Evolutionary conservation across 1,139 yeast species (phyloP).

Genomic region (Hyphopichia wangnamkhiaoensis): DNA sequence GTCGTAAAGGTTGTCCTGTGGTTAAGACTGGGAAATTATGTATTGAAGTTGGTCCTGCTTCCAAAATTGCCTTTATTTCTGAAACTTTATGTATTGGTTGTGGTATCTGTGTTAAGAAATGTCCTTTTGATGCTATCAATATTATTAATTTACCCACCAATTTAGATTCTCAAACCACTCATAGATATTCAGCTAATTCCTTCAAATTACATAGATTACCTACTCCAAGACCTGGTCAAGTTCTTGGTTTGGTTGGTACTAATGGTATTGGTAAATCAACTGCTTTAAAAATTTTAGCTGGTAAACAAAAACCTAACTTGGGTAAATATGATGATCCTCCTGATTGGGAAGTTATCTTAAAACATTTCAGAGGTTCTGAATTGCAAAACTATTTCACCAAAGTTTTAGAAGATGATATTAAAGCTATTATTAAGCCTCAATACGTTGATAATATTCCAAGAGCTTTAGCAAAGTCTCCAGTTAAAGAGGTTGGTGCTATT

Average conservation of each 20-base stretch:
- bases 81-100: slow-evolving; percentile 97
- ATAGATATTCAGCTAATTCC: slow-evolving; percentile 96
- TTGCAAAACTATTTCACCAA: slow-evolving; percentile 94
- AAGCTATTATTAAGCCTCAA: slow-evolving; percentile 96
- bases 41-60: slow-evolving; percentile 90
- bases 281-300: slow-evolving; percentile 97
- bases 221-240: slow-evolving; percentile 99
- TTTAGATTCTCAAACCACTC: slow-evolving; percentile 88
- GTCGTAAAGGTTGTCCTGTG: slow-evolving; percentile 95
- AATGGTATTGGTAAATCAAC: slow-evolving; percentile 99
- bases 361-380: slow-evolving; percentile 93
- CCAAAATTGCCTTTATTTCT: slow-evolving; percentile 94
- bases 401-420: slow-evolving; percentile 87
- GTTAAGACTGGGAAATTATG: slow-evolving; percentile 96
- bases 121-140: slow-evolving; percentile 96
- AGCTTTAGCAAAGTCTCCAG: slow-evolving; percentile 85
- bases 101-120: slow-evolving; percentile 98
- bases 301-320: slow-evolving; percentile 94
- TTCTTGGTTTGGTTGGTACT: slow-evolving; percentile 94
- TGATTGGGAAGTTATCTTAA: slow-evolving; percentile 92
- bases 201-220: slow-evolving; percentile 96
- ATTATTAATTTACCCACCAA: slow-evolving; percentile 96
- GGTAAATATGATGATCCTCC: slow-evolving; percentile 96
- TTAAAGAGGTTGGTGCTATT: slow-evolving; percentile 83
- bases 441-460: slow-evolving; percentile 96